These are phyloP conservation scores for Solanum habrochaites DNA, from an alignment of 257 asterid genomes.

Conservation along the genomic window DNA sequence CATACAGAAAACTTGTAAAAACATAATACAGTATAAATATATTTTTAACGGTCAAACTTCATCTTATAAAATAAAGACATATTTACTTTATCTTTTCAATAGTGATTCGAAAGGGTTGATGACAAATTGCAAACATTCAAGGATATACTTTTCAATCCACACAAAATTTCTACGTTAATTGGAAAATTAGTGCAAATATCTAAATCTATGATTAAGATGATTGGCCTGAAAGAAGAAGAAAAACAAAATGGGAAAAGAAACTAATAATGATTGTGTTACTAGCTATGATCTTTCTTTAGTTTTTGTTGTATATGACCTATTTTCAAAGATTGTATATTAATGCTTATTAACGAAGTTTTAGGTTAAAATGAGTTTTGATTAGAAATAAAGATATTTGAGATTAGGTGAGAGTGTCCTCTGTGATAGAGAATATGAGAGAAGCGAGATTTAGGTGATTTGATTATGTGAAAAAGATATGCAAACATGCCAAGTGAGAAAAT, in stretches of 20 bases:
- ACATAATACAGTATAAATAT: too few species aligned
- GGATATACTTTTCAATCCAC: not conserved
- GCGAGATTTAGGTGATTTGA: not conserved
- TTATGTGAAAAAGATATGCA: not conserved
- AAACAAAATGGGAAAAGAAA: not conserved
- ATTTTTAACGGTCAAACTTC: not conserved
- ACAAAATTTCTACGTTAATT: not conserved
- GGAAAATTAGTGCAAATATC: not conserved
- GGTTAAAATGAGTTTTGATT: not conserved
- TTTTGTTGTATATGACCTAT: too few species aligned
- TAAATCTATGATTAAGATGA: not conserved
- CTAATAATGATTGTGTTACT: too few species aligned
- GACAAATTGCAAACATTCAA: not conserved
- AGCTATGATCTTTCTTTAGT: too few species aligned
- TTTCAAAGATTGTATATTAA: too few species aligned
- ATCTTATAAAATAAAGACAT: too few species aligned
- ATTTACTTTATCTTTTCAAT: not conserved
- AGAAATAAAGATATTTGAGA: not conserved
- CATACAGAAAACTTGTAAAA: too few species aligned
- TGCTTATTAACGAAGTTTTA: too few species aligned
- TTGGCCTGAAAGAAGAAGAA: not conserved
- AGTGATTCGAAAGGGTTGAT: not conserved
- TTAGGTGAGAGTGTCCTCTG: not conserved
- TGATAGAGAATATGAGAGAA: not conserved
- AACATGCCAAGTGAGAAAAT: not conserved